These are phyloP conservation scores for Blastobotrys indianensis DNA, from an alignment of 1,139 yeast genomes.

Conservation along the genomic window DNA sequence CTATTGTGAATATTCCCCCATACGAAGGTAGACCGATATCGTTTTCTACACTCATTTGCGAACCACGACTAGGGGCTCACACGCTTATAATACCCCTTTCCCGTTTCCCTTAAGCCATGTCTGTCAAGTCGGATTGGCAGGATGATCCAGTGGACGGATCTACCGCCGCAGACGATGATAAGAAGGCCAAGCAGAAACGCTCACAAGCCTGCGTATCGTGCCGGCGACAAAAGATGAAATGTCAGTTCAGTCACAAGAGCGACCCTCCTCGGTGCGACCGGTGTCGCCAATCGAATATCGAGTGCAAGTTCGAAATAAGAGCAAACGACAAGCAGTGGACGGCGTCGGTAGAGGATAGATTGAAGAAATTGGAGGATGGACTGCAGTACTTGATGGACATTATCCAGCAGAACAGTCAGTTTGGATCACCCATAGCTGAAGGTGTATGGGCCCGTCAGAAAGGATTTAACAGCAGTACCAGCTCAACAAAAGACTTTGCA, in stretches of 20 bases:
- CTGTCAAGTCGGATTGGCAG: too few species aligned
- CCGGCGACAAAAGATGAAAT: constrained; percentile 22
- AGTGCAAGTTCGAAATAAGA: constrained; percentile 20
- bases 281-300: constrained; percentile 19
- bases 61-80: too few species aligned
- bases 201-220: constrained; percentile 23
- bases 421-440: constrained; percentile 7
- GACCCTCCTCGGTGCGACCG: constrained; percentile 23
- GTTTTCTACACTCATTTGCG: too few species aligned
- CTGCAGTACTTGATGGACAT: constrained; percentile 14
- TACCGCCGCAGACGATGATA: background rate
- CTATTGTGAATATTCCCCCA: too few species aligned
- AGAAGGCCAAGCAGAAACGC: constrained; percentile 16
- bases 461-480: too few species aligned
- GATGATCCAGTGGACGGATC: too few species aligned
- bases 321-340: constrained; percentile 20
- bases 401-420: background rate
- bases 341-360: constrained; percentile 17
- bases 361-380: constrained; percentile 17
- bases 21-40: too few species aligned
- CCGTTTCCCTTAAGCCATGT: too few species aligned
- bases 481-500: too few species aligned
- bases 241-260: constrained; percentile 18
- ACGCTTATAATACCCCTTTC: too few species aligned
- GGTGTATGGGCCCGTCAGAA: background rate